Conservation (phyloP, 495 filamentous ascomycete genomes). For the Annulohypoxylon bovei region DNA sequence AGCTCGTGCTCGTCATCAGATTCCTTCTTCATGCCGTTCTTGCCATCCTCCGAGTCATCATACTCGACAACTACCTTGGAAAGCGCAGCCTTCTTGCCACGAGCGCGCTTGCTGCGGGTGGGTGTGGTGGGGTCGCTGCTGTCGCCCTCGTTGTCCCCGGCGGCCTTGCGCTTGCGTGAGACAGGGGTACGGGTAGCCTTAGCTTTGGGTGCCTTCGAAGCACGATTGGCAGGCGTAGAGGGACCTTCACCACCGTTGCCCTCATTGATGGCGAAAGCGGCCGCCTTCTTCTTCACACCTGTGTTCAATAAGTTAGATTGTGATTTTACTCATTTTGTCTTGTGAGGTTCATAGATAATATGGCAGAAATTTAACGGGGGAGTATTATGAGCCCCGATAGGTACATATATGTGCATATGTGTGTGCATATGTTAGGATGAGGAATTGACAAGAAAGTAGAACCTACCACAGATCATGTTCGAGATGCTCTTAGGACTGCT, state of each 20-base stretch:
- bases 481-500: slow-evolving; percentile 18
- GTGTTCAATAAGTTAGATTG: slow-evolving; percentile 12
- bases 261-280: not conserved
- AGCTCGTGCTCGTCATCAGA: not conserved
- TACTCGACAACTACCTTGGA: slow-evolving; percentile 4
- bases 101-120: slow-evolving; percentile 24
- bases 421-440: not conserved
- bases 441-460: not conserved
- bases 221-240: slow-evolving; percentile 14
- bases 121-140: not conserved
- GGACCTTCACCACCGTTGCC: slow-evolving; percentile 7
- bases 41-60: slow-evolving; percentile 15
- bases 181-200: slow-evolving; percentile 14
- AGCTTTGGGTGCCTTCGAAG: slow-evolving; percentile 12
- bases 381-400: too few species aligned
- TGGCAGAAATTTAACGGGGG: too few species aligned
- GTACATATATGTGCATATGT: too few species aligned
- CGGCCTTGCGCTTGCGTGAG: slow-evolving; percentile 19
- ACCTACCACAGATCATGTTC: slow-evolving; percentile 35
- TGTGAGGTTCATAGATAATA: too few species aligned
- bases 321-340: not conserved
- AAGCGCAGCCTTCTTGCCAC: slow-evolving; percentile 22
- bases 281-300: slow-evolving; percentile 37
- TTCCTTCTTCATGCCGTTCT: slow-evolving; percentile 2
- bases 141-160: slow-evolving; percentile 4